Base-by-base conservation (phyloP, 2,329 filamentous ascomycete species). In the Aspergillus oerlinghausenensis region DNA sequence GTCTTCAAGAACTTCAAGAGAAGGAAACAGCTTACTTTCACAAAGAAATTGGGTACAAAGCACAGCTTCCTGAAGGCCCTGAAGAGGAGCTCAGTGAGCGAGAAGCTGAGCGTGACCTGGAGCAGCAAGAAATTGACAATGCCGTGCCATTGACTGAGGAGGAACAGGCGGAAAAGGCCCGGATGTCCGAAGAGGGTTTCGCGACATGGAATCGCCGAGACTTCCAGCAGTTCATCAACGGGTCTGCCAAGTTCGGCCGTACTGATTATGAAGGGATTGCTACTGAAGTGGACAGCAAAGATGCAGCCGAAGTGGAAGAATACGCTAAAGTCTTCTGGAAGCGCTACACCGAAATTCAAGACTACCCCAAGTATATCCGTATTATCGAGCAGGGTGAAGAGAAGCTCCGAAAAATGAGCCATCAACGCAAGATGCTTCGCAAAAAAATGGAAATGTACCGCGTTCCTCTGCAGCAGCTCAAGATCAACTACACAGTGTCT, bases 301-400 rank as follows among this genome's bases (percentile, higher is more conserved):
- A 84, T 5, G 80, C 88, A 0, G 82, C 88, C 1, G 92, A 99
- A 72, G 88, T 99, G 67, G 91, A 90, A 73, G 85, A 87, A 29
- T 99, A 97, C 67, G 90, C 94, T 50, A 92, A 95, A 74, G 89
- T 92, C 1, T 99, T 99, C 75, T 99, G 94, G 94, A 88, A 94
- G 74, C 88, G 93, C 52, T 96, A 96, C 76, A 89, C 86, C 45
- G 92, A 97, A 70, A 92, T 99, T 58, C 79, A 86, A 47, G 94
- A 97, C 70, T 96, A 91, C 74, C 82, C 85, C 64, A 97, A 97
- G 77, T 89, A 94, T 67, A 84, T 99, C 69, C 86, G 88, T 63
- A 86, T 92, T 38, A 94, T 99, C 63, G 92, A 97, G 67, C 88
- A 93, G 60, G 94, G 94, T 49, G 94, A 99, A 73, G 90, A 96